Percentiles rank a stretch among this genome's conserved stretches.
phyloP scores from a whole-genome alignment of 2,329 filamentous ascomycete genomes.

The Pyrenophora tritici-repentis region DNA sequence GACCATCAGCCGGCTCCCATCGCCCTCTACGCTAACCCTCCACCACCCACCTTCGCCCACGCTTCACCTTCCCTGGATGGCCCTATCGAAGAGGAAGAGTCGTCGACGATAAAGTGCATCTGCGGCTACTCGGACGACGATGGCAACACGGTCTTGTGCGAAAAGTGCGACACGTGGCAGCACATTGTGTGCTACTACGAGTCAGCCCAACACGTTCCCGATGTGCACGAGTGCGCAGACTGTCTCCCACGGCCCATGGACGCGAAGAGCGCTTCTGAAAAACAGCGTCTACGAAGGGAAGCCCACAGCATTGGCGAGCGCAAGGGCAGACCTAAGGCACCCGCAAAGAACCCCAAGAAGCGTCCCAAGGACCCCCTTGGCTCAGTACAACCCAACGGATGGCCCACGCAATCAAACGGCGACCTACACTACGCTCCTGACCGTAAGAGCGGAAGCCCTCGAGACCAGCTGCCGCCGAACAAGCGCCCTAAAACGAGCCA shows the following conservation, averaged over 20 bases:
- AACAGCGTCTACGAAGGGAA: constrained; percentile 67
- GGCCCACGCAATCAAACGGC: constrained; percentile 59
- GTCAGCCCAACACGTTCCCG: constrained; percentile 69
- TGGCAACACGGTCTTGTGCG: constrained; percentile 96
- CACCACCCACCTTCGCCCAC: constrained; percentile 43
- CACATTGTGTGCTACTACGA: constrained; percentile 98
- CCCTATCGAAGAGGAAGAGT: constrained; percentile 69
- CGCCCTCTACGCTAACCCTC: constrained; percentile 36
- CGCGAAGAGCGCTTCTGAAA: constrained; percentile 72
- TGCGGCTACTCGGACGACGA: constrained; percentile 94
- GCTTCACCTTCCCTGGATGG: constrained; percentile 44
- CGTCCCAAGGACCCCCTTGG: constrained; percentile 72
- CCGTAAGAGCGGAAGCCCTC: constrained; percentile 56
- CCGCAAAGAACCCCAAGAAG: constrained; percentile 85
- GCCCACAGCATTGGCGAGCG: constrained; percentile 58
- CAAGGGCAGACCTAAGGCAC: constrained; percentile 76
- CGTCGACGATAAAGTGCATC: constrained; percentile 97
- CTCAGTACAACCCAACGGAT: constrained; percentile 68
- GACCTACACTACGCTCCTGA: constrained; percentile 58
- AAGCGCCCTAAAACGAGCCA: constrained; percentile 87
- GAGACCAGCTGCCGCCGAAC: constrained; percentile 63
- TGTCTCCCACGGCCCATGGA: constrained; percentile 82
- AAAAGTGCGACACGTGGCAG: constrained; percentile 95
- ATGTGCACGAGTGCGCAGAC: constrained; percentile 83
- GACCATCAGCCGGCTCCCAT: constrained; percentile 49